Evolutionary conservation across 2,329 filamentous ascomycete genomes (phyloP).

Genomic region (Epichloe brachyelytri): DNA sequence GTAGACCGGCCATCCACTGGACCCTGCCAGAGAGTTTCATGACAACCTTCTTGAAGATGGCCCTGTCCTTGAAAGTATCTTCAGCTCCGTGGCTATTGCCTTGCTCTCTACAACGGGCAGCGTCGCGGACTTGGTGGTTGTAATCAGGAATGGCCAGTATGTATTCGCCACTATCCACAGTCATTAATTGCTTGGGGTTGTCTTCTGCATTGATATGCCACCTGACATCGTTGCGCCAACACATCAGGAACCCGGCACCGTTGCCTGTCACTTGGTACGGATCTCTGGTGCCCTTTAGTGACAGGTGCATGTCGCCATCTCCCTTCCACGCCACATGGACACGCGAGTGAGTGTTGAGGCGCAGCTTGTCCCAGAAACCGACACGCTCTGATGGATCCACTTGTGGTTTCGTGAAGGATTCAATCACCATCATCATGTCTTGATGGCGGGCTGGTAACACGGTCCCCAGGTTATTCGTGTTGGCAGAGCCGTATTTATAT

Average conservation of each 20-base stretch:
- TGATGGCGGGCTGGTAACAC: constrained; percentile 97
- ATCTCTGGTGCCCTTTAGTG: constrained; percentile 82
- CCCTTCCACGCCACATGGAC: constrained; percentile 86
- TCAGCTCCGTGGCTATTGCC: constrained; percentile 48
- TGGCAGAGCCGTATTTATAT: constrained; percentile 85
- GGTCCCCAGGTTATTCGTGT: constrained; percentile 95
- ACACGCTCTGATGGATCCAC: constrained; percentile 86
- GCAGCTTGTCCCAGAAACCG: constrained; percentile 98
- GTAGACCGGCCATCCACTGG: constrained; percentile 78
- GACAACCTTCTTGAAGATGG: constrained; percentile 93
- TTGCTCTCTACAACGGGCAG: constrained; percentile 35
- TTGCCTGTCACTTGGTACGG: constrained; percentile 88
- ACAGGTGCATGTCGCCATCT: constrained; percentile 87
- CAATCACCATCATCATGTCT: constrained; percentile 99
- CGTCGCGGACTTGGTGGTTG: constrained; percentile 69
- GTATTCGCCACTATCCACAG: constrained; percentile 88
- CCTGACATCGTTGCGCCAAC: constrained; percentile 87
- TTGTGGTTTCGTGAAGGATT: constrained; percentile 93
- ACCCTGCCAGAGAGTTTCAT: constrained; percentile 98
- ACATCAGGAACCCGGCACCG: constrained; percentile 94
- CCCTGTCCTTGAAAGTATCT: constrained; percentile 55
- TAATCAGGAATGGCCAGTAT: constrained; percentile 91
- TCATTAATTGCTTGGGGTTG: constrained; percentile 88
- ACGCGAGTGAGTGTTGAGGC: constrained; percentile 85
- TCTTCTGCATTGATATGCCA: constrained; percentile 77